Evolutionary conservation across 2,329 filamentous ascomycete species (phyloP), one percentile per base, ranked within the genome.

Genomic region (Gaeumannomyces sp.): DNA sequence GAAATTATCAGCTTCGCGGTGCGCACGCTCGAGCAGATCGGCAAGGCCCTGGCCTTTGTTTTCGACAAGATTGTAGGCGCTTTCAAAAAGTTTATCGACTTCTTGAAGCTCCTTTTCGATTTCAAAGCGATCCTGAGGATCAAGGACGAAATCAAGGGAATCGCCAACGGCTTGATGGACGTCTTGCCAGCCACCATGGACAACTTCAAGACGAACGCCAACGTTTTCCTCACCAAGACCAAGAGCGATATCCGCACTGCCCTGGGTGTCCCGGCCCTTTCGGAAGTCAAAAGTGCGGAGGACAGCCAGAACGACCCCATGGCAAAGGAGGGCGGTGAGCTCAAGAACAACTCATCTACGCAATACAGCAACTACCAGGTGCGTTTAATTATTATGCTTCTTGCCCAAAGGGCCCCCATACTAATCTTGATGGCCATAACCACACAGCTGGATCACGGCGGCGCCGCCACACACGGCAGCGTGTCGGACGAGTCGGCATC

Each of bases 1-100:
- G 28, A 60, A 29, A 11, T 60, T 29, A 60, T 60, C 28, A 28
- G 59, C 28, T 60, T 29, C 28, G 59, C 59, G 25, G 33, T 60
- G 28, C 16, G 33, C 59, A 35, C 28, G 19, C 59, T 60, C 27
- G 33, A 29, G 28, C 25, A 60, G 59, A 60, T 60, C 28, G 59
- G 59, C 59, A 60, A 60, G 59, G 59, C 59, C 25, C 28, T 60
- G n/a, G 28, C 59, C 28, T 60, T 29, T 22, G 59, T 60, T 25
- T 22, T 60, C 59, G 28, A 60, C 59, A 22, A 60, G 59, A 35
- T 60, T n/a, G 10, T 60, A 14, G 59, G 33, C 28, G 28, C 33
- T 29, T 6, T 35, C 10, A 29, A 60, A 29, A 60, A 60, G 59
- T 31, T 60, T 4, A 60, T 60, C 31, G 59, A 60, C 27, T 60